Evolutionary conservation across 306 rosid species (phyloP).

Genomic region (Cercis canadensis): DNA sequence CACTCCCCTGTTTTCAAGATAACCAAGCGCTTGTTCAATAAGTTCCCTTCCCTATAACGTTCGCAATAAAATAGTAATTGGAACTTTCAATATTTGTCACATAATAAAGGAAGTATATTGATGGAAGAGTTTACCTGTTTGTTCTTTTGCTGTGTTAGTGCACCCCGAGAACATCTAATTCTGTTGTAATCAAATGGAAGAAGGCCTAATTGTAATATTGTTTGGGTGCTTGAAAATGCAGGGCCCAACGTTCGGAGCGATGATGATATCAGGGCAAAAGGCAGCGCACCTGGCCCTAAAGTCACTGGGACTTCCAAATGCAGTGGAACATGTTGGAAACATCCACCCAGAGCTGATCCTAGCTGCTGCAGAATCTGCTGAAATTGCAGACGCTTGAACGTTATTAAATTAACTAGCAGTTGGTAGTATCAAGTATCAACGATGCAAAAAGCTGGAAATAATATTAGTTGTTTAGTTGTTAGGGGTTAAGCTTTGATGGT

Average conservation of each 20-base stretch:
- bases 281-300: constrained; percentile 84
- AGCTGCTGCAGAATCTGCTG: constrained; percentile 67
- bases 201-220: neutral
- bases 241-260: constrained; percentile 97
- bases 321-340: constrained; percentile 46
- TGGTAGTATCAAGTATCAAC: neutral
- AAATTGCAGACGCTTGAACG: constrained; percentile 63
- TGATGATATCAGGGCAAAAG: constrained; percentile 93
- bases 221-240: constrained; percentile 32
- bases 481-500: too few relatives aligned
- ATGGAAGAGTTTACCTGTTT: too few relatives aligned
- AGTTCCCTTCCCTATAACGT: too few relatives aligned
- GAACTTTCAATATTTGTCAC: too few relatives aligned
- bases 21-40: too few relatives aligned
- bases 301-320: constrained; percentile 60
- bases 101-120: too few relatives aligned
- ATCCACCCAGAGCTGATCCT: constrained; percentile 67
- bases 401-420: neutral
- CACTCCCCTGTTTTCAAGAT: too few relatives aligned
- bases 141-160: too few relatives aligned
- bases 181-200: neutral
- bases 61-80: too few relatives aligned
- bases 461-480: neutral
- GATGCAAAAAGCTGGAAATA: neutral
- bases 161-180: too few relatives aligned